Conservation (phyloP, 2,329 filamentous ascomycete species). For the Colletotrichum gigasporum region DNA sequence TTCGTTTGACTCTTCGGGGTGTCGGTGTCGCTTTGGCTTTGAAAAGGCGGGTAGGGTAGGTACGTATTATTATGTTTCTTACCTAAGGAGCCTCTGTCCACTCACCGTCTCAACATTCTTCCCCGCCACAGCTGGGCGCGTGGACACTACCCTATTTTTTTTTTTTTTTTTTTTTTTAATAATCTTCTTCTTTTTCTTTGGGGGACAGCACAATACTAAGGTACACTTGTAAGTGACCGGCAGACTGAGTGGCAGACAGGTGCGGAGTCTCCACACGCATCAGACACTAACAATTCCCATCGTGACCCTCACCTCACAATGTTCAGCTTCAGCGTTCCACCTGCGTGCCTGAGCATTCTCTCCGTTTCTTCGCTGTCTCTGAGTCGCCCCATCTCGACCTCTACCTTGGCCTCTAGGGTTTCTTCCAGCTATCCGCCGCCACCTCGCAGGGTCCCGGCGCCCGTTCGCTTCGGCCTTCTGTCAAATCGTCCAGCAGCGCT, state of each 20-base stretch:
- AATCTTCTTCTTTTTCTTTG: too few species aligned
- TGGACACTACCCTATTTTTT: neutral
- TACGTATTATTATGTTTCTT: neutral
- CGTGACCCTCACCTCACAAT: too few species aligned
- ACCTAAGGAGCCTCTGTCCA: neutral
- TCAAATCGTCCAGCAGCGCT: neutral
- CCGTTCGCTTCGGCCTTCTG: conserved; percentile 23
- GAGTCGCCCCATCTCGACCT: neutral
- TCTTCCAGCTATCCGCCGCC: neutral
- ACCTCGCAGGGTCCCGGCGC: too few species aligned
- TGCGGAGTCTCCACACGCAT: conserved; percentile 5
- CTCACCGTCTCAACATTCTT: conserved; percentile 13
- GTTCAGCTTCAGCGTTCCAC: neutral
- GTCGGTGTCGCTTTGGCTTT: neutral
- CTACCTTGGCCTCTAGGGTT: neutral
- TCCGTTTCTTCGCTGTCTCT: neutral
- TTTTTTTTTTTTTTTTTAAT: too few species aligned
- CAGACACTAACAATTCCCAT: conserved; percentile 4
- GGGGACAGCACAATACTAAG: too few species aligned
- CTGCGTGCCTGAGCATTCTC: too few species aligned
- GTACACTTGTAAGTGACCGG: too few species aligned
- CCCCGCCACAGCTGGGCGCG: neutral
- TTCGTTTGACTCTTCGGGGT: neutral
- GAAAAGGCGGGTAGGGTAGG: neutral
- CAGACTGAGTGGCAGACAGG: too few species aligned